phyloP scores from a whole-genome alignment of 768 basidiomycete genomes.

The Amanita pallidorosea region DNA sequence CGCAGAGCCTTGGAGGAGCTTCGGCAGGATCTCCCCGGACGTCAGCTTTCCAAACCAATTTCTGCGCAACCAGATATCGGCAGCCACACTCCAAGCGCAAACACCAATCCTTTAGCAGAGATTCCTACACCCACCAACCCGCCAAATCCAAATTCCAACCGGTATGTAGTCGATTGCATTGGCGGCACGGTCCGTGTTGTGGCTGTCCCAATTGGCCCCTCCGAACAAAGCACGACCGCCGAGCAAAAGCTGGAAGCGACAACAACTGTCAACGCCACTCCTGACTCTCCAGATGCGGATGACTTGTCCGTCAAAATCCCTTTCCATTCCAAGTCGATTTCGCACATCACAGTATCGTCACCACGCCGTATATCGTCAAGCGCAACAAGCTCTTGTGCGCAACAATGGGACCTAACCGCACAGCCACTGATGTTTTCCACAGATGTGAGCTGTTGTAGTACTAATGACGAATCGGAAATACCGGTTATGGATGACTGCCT shows the following conservation, averaged over 20 bases:
- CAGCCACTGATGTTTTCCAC: slow-evolving; percentile 2
- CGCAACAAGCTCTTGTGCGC: background rate
- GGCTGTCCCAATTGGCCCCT: background rate
- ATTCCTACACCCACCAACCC: background rate
- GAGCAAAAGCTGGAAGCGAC: background rate
- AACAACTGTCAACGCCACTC: background rate
- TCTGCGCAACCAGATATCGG: background rate
- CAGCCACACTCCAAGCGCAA: background rate
- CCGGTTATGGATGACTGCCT: background rate
- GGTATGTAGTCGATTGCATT: slow-evolving; percentile 1
- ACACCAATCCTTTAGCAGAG: too few relatives aligned
- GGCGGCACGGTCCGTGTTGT: background rate
- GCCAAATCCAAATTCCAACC: background rate
- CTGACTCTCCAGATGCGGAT: background rate
- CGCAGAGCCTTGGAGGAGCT: slow-evolving; percentile 3
- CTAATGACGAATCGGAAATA: background rate
- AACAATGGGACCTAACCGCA: background rate
- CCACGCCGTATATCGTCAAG: background rate
- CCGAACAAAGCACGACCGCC: background rate
- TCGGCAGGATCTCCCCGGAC: background rate
- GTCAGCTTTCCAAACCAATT: background rate
- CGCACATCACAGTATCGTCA: background rate
- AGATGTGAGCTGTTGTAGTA: slow-evolving; percentile 2
- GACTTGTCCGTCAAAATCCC: background rate
- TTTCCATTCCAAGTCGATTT: background rate